Conservation (phyloP, 1,139 yeast genomes). For the Candida tropicalis region DNA sequence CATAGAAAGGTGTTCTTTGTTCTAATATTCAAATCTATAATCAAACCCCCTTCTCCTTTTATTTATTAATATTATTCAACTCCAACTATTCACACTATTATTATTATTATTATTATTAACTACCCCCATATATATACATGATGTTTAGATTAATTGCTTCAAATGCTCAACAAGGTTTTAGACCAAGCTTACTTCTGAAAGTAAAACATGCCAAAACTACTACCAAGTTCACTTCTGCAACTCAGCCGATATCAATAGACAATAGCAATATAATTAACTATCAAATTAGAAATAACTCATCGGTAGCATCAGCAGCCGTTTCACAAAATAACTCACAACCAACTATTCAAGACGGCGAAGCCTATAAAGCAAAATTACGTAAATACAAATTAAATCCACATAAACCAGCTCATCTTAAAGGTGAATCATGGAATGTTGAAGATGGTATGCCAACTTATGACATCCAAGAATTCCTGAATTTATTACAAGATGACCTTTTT, state of each 20-base stretch:
- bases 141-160: conserved; percentile 47
- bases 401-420: conserved; percentile 6
- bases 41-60: not conserved
- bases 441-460: not conserved
- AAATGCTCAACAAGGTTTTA: conserved; percentile 39
- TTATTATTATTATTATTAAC: not conserved
- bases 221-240: conserved; percentile 1
- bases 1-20: no score
- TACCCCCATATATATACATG: not conserved
- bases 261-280: conserved; percentile 5
- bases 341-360: conserved; percentile 5
- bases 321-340: not conserved
- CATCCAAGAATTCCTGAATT: conserved; percentile 24
- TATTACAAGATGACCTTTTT: conserved; percentile 33
- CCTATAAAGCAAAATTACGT: conserved; percentile 4
- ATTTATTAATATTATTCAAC: not conserved
- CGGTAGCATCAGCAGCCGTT: conserved; percentile 5
- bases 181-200: conserved; percentile 44
- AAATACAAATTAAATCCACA: conserved; percentile 4
- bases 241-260: conserved; percentile 13
- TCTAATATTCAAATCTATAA: no score
- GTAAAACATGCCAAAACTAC: conserved; percentile 30
- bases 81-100: conserved; percentile 1
- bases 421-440: not conserved
- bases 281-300: conserved; percentile 14